Evolutionary conservation across 371 early-diverging fungal genomes (phyloP).

Genomic region (Mortierella sp.): DNA sequence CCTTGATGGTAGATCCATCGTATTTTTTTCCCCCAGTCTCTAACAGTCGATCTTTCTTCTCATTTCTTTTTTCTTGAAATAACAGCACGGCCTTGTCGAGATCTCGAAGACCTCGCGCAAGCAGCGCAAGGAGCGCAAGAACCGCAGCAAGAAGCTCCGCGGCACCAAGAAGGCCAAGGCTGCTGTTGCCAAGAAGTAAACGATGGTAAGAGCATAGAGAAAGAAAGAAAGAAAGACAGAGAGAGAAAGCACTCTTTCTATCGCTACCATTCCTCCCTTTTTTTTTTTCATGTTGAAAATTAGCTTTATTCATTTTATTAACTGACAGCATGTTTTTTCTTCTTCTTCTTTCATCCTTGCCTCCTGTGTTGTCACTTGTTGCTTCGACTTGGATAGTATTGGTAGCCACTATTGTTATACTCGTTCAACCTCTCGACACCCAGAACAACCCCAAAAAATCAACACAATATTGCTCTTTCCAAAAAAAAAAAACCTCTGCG

Average conservation of each 20-base stretch:
- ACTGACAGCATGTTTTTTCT: neutral
- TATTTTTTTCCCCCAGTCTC: no score
- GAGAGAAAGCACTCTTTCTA: no score
- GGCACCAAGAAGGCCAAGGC: conserved; percentile 97
- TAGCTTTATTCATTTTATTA: neutral
- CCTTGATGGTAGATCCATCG: no score
- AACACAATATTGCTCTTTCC: no score
- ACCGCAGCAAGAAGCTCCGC: conserved; percentile 98
- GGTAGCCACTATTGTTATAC: no score
- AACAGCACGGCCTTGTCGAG: conserved; percentile 81
- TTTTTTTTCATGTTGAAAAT: neutral
- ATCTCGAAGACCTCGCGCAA: conserved; percentile 89
- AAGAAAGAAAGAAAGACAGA: no score
- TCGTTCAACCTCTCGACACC: no score
- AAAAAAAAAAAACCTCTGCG: no score
- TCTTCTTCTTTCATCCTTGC: neutral
- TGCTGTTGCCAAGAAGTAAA: conserved; percentile 62
- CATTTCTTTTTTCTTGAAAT: neutral
- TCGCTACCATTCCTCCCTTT: neutral
- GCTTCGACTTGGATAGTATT: no score
- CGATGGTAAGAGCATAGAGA: conserved; percentile 21
- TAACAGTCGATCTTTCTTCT: neutral
- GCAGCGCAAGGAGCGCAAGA: conserved; percentile 99
- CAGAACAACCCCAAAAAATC: no score
- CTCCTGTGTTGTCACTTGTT: neutral